Percentiles rank a stretch among this genome's conserved stretches.
These are phyloP conservation scores for Sporisorium reilianum DNA, from an alignment of 1,284 basidiomycete species.

Conservation along the genomic window DNA sequence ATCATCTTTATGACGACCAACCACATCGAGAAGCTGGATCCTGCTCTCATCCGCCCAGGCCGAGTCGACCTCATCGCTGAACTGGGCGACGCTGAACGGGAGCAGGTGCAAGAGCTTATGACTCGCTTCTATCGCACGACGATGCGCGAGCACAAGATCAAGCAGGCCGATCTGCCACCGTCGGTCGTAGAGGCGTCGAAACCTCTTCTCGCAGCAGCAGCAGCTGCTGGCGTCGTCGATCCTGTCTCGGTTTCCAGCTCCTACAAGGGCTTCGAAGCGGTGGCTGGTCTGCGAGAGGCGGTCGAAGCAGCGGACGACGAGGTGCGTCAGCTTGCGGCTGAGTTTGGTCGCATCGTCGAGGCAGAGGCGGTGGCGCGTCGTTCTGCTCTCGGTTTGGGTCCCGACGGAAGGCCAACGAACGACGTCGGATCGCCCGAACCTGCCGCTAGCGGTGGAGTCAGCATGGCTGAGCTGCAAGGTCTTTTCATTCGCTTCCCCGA, in stretches of 20 bases:
- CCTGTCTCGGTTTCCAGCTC: background rate
- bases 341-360: constrained; percentile 42
- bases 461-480: constrained; percentile 69
- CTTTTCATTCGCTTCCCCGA: constrained; percentile 68
- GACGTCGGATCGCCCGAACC: constrained; percentile 17
- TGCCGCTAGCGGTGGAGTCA: constrained; percentile 65
- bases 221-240: constrained; percentile 13
- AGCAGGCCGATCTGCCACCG: constrained; percentile 15
- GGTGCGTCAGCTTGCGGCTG: constrained; percentile 30
- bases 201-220: constrained; percentile 21
- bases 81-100: constrained; percentile 86
- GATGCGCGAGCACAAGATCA: constrained; percentile 37
- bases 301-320: constrained; percentile 29
- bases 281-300: constrained; percentile 28
- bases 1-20: constrained; percentile 99
- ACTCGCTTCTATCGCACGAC: constrained; percentile 80
- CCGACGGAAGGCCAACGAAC: constrained; percentile 24
- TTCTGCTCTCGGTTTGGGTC: constrained; percentile 40
- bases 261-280: constrained; percentile 32
- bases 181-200: constrained; percentile 24
- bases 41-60: constrained; percentile 93
- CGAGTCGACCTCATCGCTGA: constrained; percentile 88
- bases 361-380: constrained; percentile 36
- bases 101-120: constrained; percentile 85
- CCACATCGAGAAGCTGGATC: constrained; percentile 78